These are phyloP conservation scores for Cenchrus americanus DNA, from an alignment of 176 grass and related monocot genomes.

Conservation along the genomic window DNA sequence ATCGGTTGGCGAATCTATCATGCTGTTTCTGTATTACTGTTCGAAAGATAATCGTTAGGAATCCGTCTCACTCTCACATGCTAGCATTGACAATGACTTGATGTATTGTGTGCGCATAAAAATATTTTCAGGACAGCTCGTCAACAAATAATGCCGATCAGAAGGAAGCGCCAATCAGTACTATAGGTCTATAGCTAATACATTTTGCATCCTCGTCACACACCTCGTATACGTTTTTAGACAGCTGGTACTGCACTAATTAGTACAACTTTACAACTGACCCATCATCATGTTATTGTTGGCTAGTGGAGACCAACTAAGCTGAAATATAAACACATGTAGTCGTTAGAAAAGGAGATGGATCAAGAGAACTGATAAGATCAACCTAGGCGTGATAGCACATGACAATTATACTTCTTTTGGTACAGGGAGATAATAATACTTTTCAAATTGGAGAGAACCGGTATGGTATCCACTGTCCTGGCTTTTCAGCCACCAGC, in stretches of 20 bases:
- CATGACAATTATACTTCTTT: no score
- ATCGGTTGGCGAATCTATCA: constrained; percentile 7
- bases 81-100: constrained; percentile 20
- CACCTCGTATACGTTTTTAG: constrained; percentile 11
- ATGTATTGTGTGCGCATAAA: background rate
- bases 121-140: background rate
- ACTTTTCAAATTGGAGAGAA: no score
- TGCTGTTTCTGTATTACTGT: constrained; percentile 11
- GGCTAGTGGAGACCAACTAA: constrained; percentile 1
- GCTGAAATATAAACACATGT: constrained; percentile 5
- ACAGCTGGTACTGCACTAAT: background rate
- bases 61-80: constrained; percentile 13
- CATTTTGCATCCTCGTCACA: background rate
- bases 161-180: constrained; percentile 1
- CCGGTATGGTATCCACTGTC: no score
- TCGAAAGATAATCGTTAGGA: background rate
- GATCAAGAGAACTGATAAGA: background rate
- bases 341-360: background rate
- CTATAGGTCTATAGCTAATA: background rate
- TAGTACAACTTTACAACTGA: background rate
- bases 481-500: no score
- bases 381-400: background rate
- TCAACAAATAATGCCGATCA: background rate
- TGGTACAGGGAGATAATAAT: no score
- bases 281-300: background rate